Percentiles rank a stretch among this genome's conserved stretches.
Evolutionary conservation across 768 basidiomycete genomes (phyloP).

Genomic region (Mycena crocata): DNA sequence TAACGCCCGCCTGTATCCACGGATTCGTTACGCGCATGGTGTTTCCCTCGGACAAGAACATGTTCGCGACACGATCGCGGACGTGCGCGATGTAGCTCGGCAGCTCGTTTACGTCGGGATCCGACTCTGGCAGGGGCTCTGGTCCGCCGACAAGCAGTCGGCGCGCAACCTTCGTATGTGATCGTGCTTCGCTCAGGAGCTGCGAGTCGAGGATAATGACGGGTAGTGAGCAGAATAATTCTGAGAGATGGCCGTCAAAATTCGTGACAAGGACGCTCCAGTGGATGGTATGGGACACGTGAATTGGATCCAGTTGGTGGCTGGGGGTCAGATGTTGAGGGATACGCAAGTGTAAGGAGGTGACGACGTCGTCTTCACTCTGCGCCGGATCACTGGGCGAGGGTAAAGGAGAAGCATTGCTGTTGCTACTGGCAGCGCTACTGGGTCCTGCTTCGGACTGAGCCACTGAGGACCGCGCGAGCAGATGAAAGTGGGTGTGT

Average conservation of each 20-base stretch:
- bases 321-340: slow-evolving; percentile 76
- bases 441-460: slow-evolving; percentile 17
- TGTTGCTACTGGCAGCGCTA: slow-evolving; percentile 1
- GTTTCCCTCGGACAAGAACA: slow-evolving; percentile 72
- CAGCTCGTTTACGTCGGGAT: slow-evolving; percentile 79
- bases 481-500: background rate
- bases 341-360: slow-evolving; percentile 69
- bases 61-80: slow-evolving; percentile 87
- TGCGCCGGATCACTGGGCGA: slow-evolving; percentile 22
- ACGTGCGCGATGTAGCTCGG: slow-evolving; percentile 93
- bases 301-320: slow-evolving; percentile 81
- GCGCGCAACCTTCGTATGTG: slow-evolving; percentile 79
- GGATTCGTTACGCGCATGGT: slow-evolving; percentile 76
- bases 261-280: slow-evolving; percentile 87
- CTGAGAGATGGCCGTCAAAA: slow-evolving; percentile 91
- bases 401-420: background rate
- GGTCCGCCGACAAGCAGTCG: slow-evolving; percentile 67
- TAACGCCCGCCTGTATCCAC: slow-evolving; percentile 61
- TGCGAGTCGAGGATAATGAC: slow-evolving; percentile 82
- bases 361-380: slow-evolving; percentile 44
- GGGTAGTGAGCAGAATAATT: slow-evolving; percentile 92
- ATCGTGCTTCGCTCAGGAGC: slow-evolving; percentile 79
- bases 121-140: slow-evolving; percentile 44
- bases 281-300: slow-evolving; percentile 81
- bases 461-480: background rate